A percentile compares a stretch with the other conserved stretches of the same genome.
Evolutionary conservation across 208 protist species (phyloP).

Genomic region (Trypanosoma conorhini): DNA sequence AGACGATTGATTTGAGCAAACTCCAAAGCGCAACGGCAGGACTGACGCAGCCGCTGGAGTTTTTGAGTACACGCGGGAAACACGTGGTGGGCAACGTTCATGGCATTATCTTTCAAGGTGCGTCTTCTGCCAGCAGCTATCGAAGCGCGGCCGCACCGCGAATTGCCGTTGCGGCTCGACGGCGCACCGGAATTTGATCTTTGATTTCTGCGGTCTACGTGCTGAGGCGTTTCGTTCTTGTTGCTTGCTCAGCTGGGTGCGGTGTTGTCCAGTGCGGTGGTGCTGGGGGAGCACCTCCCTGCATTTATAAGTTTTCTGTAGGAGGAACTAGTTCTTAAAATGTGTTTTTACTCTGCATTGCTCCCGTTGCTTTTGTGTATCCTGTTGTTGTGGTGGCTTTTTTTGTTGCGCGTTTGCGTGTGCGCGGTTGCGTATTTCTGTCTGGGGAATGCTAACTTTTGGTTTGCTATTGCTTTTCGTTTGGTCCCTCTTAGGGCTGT

Average conservation of each 20-base stretch:
- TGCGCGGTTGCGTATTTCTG: no score
- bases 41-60: constrained; percentile 33
- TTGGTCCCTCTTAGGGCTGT: background rate
- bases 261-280: background rate
- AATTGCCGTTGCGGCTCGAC: constrained; percentile 1
- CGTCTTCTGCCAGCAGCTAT: constrained; percentile 10
- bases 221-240: background rate
- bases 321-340: no score
- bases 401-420: constrained; percentile 5
- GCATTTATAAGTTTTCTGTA: no score
- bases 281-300: background rate
- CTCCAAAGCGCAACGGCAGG: constrained; percentile 27
- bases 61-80: constrained; percentile 56
- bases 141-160: background rate
- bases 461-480: constrained; percentile 19
- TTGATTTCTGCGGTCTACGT: background rate
- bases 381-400: no score
- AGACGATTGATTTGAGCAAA: constrained; percentile 16
- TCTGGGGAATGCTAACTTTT: no score
- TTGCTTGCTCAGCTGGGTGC: background rate
- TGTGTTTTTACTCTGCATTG: no score
- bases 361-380: no score
- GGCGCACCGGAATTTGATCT: constrained; percentile 19
- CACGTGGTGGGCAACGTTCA: constrained; percentile 75
- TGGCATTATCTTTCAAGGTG: constrained; percentile 52